Base-by-base conservation (phyloP, 108 stramenopile species). In the Chaetoceros tenuissimus region DNA sequence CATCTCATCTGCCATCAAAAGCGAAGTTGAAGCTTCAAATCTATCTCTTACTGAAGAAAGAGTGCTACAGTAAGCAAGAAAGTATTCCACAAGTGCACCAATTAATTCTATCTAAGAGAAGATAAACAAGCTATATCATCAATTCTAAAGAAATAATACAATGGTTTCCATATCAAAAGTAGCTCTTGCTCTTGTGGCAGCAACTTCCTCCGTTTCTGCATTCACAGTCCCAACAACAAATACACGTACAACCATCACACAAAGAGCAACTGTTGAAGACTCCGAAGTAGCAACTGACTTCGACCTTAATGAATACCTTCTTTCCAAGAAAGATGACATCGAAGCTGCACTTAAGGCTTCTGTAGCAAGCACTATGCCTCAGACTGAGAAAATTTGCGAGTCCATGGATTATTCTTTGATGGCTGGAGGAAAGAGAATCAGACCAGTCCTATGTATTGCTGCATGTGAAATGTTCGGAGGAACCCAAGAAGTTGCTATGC, bases 371-470 rank as follows among this genome's bases (percentile, higher is more conserved):
- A 67, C 64, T 5, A 79, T 75, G 16, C 81, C 81, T 20, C 66
- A 85, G 61, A 91, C 89, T 3, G 80, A 85, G 24, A 78, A 91
- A 67, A 95, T 97, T 30, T 83, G 84, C 67, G 87, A 94, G 65
- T 77, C 94, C 43, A 97, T 97, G 94, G 55, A 72, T 31, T 97
- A 97, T 70, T 92, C 90, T 26, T 79, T 97, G 45, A 85, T 97
- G 80, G 96, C 96, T 25, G 96, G 96, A 25, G 96, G 96, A 7
- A 97, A 97, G 64, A 78, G 96, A 10, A 78, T 97, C 49, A 83
- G 96, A 30, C 96, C 96, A n/a, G 89, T 97, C 49, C 66, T 95
- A 45, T 87, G 85, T 63, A 69, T 95, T 55, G 93, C 94, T 2
- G 93, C 94, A 1, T 91, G 87, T 53, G 96, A 97, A 74, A 94